phyloP scores from a whole-genome alignment of 441 rosid genomes.

The Rhodomyrtus psidioides region DNA sequence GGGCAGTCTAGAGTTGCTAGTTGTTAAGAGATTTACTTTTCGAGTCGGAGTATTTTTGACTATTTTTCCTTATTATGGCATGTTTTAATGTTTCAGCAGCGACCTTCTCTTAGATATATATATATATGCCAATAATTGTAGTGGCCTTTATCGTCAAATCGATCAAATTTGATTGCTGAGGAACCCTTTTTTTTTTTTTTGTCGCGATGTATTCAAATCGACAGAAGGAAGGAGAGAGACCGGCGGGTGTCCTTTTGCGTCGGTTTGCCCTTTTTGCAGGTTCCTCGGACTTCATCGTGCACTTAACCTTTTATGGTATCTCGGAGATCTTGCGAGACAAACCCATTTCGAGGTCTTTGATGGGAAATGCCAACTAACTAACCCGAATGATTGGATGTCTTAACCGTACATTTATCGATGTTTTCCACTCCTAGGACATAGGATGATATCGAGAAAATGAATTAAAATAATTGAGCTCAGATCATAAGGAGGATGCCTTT shows the following conservation, averaged over 20 bases:
- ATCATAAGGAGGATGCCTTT: too few relatives aligned
- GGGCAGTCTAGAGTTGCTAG: background rate
- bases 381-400: background rate
- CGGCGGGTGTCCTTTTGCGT: constrained; percentile 6
- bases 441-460: background rate
- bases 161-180: background rate
- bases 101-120: background rate
- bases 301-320: constrained; percentile 1
- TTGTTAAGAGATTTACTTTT: background rate
- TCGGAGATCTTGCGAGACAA: constrained; percentile 7
- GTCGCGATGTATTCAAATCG: background rate
- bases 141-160: background rate
- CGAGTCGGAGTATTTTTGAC: too few relatives aligned
- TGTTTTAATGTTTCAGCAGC: background rate
- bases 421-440: background rate
- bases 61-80: background rate
- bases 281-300: constrained; percentile 19
- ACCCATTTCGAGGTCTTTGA: constrained; percentile 20
- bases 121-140: background rate
- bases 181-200: constrained; percentile 7
- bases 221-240: background rate
- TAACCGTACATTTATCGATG: background rate
- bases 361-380: constrained; percentile 16
- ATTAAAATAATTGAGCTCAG: background rate
- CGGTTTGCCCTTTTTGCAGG: background rate